phyloP scores from a whole-genome alignment of 2,329 filamentous ascomycete species.

The Coleophoma cylindrospora region DNA sequence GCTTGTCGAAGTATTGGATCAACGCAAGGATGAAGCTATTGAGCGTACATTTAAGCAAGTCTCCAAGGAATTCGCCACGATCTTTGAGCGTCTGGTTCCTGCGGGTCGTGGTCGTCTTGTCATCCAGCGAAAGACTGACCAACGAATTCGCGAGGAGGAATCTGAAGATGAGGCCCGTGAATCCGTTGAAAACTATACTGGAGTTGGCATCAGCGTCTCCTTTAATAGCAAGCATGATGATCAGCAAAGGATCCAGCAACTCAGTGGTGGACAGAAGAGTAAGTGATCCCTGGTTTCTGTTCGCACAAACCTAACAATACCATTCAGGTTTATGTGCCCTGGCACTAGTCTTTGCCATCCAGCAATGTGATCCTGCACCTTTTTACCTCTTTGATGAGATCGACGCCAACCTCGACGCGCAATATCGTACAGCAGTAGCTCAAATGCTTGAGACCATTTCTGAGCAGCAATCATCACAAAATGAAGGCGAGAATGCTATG shows the following conservation, averaged over 20 bases:
- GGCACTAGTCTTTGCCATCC: constrained; percentile 98
- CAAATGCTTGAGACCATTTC: constrained; percentile 79
- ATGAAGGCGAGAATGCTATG: constrained; percentile 35
- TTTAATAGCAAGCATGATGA: constrained; percentile 99
- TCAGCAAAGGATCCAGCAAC: constrained; percentile 94
- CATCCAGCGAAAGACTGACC: constrained; percentile 86
- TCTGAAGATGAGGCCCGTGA: constrained; percentile 64
- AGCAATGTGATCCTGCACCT: constrained; percentile 92
- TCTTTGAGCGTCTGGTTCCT: constrained; percentile 93
- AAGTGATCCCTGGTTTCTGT: constrained; percentile 30
- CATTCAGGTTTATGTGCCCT: constrained; percentile 78
- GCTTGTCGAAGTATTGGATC: constrained; percentile 86
- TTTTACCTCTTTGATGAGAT: constrained; percentile 99
- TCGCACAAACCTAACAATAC: constrained; percentile 12
- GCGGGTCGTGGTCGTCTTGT: constrained; percentile 87
- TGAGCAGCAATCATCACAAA: constrained; percentile 52
- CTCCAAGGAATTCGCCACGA: constrained; percentile 83
- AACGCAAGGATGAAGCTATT: constrained; percentile 95
- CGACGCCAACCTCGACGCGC: constrained; percentile 94
- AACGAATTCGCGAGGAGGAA: constrained; percentile 57
- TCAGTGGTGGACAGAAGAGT: constrained; percentile 98
- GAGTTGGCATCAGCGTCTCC: constrained; percentile 93
- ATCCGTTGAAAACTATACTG: constrained; percentile 89
- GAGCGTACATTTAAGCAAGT: constrained; percentile 99
- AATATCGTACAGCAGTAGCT: constrained; percentile 95